phyloP scores from a whole-genome alignment of 2,329 filamentous ascomycete species.

The Apiospora malaysiana region DNA sequence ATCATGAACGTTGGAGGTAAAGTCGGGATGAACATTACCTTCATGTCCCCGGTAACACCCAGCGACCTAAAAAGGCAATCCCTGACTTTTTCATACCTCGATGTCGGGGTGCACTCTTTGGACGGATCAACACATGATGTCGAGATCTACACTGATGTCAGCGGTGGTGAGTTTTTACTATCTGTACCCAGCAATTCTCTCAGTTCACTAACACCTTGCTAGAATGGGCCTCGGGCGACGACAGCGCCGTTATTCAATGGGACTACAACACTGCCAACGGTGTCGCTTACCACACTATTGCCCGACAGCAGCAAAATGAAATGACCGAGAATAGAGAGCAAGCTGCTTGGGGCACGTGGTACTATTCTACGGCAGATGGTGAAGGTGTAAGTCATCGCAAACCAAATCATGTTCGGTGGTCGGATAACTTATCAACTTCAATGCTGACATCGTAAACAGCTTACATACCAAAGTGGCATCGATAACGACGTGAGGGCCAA shows the following conservation, averaged over 20 bases:
- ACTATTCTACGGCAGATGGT: constrained; percentile 68
- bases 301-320: constrained; percentile 63
- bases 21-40: constrained; percentile 70
- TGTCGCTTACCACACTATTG: constrained; percentile 70
- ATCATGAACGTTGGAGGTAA: constrained; percentile 66
- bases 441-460: constrained; percentile 44
- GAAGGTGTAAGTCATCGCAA: constrained; percentile 47
- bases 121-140: constrained; percentile 69
- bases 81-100: constrained; percentile 72
- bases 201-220: constrained; percentile 19
- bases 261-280: constrained; percentile 56
- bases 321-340: constrained; percentile 74
- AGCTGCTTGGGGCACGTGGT: constrained; percentile 80
- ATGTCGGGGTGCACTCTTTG: constrained; percentile 65
- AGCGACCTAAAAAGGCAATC: constrained; percentile 71
- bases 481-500: constrained; percentile 68
- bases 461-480: constrained; percentile 73
- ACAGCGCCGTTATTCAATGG: constrained; percentile 64
- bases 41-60: constrained; percentile 73
- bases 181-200: neutral
- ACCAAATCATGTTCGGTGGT: neutral
- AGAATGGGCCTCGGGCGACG: constrained; percentile 77
- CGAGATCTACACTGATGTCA: constrained; percentile 75
- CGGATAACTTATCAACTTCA: neutral
- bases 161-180: constrained; percentile 58